These are phyloP conservation scores for Hagleromyces aurorensis DNA, from an alignment of 805 yeast species.

Conservation along the genomic window DNA sequence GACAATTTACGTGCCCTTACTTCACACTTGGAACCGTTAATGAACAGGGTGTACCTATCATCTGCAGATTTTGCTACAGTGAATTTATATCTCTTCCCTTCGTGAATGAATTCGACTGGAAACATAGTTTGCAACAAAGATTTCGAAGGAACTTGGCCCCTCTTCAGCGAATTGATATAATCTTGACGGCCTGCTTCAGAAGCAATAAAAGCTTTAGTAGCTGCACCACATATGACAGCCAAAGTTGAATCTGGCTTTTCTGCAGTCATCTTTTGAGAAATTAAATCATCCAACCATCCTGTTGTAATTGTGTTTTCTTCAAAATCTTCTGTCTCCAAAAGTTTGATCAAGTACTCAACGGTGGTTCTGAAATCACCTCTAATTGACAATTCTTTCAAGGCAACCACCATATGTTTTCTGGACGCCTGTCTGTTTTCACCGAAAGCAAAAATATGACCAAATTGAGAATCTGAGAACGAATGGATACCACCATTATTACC, in stretches of 20 bases:
- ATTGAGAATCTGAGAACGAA: conserved; percentile 96
- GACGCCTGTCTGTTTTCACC: conserved; percentile 98
- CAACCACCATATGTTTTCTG: conserved; percentile 98
- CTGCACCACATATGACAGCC: conserved; percentile 97
- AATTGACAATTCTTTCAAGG: conserved; percentile 89
- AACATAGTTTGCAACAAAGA: conserved; percentile 75
- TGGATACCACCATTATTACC: conserved; percentile 95
- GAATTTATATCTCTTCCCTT: conserved; percentile 85
- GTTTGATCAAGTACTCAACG: conserved; percentile 90
- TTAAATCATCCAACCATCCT: conserved; percentile 97
- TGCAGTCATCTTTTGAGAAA: conserved; percentile 87
- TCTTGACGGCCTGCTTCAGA: conserved; percentile 62
- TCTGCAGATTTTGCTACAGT: conserved; percentile 90
- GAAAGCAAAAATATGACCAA: conserved; percentile 97
- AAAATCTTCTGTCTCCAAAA: conserved; percentile 92
- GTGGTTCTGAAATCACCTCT: conserved; percentile 99
- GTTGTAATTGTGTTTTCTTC: conserved; percentile 96
- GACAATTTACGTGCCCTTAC: conserved; percentile 83
- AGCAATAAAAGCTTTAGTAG: conserved; percentile 83
- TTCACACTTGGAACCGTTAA: conserved; percentile 86
- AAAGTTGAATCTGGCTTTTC: conserved; percentile 90
- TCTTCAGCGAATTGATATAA: conserved; percentile 72
- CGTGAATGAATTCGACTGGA: conserved; percentile 93
- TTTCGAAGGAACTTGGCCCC: conserved; percentile 90
- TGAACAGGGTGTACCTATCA: conserved; percentile 79